Base-by-base conservation (phyloP, 176 grass and related monocot species). In the Oryza longistaminata region DNA sequence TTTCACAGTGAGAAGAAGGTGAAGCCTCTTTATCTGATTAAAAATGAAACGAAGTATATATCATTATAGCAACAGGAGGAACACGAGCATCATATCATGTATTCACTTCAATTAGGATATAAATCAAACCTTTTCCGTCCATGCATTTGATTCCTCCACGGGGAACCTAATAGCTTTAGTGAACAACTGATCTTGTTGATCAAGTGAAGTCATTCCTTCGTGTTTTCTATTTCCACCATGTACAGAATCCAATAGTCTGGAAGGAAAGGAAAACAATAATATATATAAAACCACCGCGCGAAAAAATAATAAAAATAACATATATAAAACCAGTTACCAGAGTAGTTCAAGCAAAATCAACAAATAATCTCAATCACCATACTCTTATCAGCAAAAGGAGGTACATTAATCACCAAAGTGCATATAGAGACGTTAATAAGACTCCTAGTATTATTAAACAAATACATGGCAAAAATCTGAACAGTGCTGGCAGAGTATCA, bases 1-100 rank as follows among this genome's bases (percentile, higher is more conserved):
- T 86, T 91, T 99, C 77, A 93, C 96, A 29, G 91, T 99, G 48
- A 99, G 84, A 66, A 99, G 87, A 74, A 96, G 88, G 87, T 99
- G 92, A 71, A 99, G 88, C 74, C 96, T 90, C 49, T 99, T 99
- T 76, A 99, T 94, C 96, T 99, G 86, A 24, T 22, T 24, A 62
- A 87, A 90, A 88, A 37, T 50, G 87, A 48, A 6, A 74, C 35
- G 21, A 45, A 21, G 39, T 66, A 76, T 48, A 22, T 74, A 64
- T 70, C 27, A 71, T 58, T 73, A 80, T 11, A 81, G 64, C 22
- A 78, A 84, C 40, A 80, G 37, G 72, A 73, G 34, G 43, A 75
- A 77, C 15, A 73, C 7, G 72, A 64, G 15, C 13, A 86, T 66
- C 50, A 49, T 46, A 31, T 53, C 25, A 79, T 26, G 76, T 68